Base-by-base conservation (phyloP, 2,329 filamentous ascomycete genomes). In the Phyllosticta citrichinensis region DNA sequence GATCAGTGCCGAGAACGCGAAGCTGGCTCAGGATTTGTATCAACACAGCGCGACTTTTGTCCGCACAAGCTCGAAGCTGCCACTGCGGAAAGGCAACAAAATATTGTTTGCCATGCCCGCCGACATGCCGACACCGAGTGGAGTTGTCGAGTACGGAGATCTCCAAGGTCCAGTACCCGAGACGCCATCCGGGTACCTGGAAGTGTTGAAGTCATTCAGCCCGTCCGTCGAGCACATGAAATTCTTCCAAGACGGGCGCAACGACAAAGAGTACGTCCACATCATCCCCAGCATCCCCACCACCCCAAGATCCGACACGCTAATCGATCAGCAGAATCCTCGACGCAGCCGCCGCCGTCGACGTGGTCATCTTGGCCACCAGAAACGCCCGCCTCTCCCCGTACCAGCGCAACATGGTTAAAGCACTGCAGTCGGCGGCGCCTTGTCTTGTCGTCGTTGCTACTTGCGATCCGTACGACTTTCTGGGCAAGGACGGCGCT, bases 391-490 rank as follows among this genome's bases (percentile, higher is more conserved):
- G 59, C 1, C 50, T 61, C 27, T 27, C 59, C n/a, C 54, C 25
- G 0, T 53, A 56, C 2, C 59, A 61, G 22, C 30, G 17, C 6
- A 24, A 50, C 1, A 56, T 61, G 50, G 59, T 54, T 2, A 10
- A 50, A 14, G 35, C 35, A 4, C 40, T 56, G 25, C 20, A 53
- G 10, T 11, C 52, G 5, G 19, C 20, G 24, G 52, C 20, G 24
- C 20, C 52, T 14, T 3, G 12, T 22, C 52, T 53, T 4, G 33
- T 61, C 6, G 59, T 57, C 12, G 22, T 61, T 22, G 59, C 59
- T 4, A 61, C 59, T 17, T 57, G 59, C 27, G 59, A 61, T 53
- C 59, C 59, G 6, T 61, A 61, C n/a, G 59, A 61, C n/a, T 61
- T 61, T 17, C 59, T 61, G 8, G 40, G 40, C 4, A 19, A 27